phyloP scores from a whole-genome alignment of 2,329 filamentous ascomycete genomes.

The Colletotrichum scovillei region DNA sequence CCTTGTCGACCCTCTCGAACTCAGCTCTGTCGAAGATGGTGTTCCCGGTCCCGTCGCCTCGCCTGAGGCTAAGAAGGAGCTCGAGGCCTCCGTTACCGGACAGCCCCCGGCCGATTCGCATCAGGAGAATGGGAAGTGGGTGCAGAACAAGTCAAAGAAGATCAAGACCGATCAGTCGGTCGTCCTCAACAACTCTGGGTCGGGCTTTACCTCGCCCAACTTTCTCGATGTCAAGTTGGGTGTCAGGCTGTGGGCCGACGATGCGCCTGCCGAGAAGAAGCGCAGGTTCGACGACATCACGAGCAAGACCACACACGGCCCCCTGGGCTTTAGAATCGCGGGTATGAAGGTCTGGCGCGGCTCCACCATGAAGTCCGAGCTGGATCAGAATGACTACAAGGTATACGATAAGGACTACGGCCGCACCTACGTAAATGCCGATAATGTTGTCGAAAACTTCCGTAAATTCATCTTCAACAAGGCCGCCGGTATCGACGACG shows the following conservation, averaged over 20 bases:
- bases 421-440: conserved; percentile 60
- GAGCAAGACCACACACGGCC: conserved; percentile 68
- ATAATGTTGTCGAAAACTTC: conserved; percentile 66
- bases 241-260: conserved; percentile 84
- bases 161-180: conserved; percentile 85
- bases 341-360: conserved; percentile 74
- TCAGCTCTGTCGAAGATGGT: conserved; percentile 59
- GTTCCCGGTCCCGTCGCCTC: conserved; percentile 57
- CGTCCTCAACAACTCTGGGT: conserved; percentile 85
- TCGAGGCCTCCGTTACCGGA: conserved; percentile 46
- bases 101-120: conserved; percentile 41
- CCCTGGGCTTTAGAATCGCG: conserved; percentile 71
- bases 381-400: conserved; percentile 66
- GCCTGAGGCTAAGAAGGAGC: conserved; percentile 47
- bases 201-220: conserved; percentile 85
- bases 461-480: conserved; percentile 69
- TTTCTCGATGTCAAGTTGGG: conserved; percentile 96
- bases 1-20: conserved; percentile 68
- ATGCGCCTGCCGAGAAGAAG: conserved; percentile 70
- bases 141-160: conserved; percentile 62
- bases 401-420: conserved; percentile 75
- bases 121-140: conserved; percentile 50
- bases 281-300: conserved; percentile 70
- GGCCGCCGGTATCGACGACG: conserved; percentile 67
- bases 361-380: conserved; percentile 60